Base-by-base conservation (phyloP, 208 protist genomes). In the Crithidia acanthocephali region DNA sequence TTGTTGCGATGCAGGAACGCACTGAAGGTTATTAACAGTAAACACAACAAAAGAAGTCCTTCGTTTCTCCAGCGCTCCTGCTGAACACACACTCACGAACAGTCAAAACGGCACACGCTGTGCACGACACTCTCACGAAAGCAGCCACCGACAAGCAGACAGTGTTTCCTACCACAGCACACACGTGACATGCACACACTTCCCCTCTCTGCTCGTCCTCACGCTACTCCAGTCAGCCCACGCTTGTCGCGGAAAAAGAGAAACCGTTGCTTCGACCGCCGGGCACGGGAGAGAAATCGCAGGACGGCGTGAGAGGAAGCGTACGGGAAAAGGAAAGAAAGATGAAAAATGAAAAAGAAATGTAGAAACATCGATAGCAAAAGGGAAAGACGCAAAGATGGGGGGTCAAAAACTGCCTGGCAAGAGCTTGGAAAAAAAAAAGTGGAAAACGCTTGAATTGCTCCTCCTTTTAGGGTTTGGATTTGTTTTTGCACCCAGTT, bases 301-400 rank as follows among this genome's bases (percentile, higher is more conserved):
- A 50, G n/a, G 40, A 60, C 28, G 28, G 16, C 52, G 2, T 11
- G 30, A 58, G 30, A 60, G 55, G 33, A 60, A 60, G 2, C 16
- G 33, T 27, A 11, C 35, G 11, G 35, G 11, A 11, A 40, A 11
- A 11, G 11, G 5, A 40, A 40, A 40, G 55, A 60, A 27, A 45
- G 2, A 23, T 10, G 2, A 25, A 40, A 45, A 60, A 60, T 18
- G 28, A n/a, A 37, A 57, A 57, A 37, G 20, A 13, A 30, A 60
- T 7, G 30, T 33, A 22, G 33, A 23, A 63, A 63, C 57, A 63
- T 47, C 57, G 55, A 60, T 58, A 58, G 30, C 52, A 58, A 58
- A 58, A 58, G 33, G 55, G 30, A 58, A 58, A 37, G 30, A 48
- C 44, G 44, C 44, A 22, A 48, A n/a, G 16, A n/a, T n/a, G 44